Evolutionary conservation across 2,329 filamentous ascomycete genomes (phyloP), one percentile per base, ranked within the genome.

Genomic region (Aspergillaceae sp.): DNA sequence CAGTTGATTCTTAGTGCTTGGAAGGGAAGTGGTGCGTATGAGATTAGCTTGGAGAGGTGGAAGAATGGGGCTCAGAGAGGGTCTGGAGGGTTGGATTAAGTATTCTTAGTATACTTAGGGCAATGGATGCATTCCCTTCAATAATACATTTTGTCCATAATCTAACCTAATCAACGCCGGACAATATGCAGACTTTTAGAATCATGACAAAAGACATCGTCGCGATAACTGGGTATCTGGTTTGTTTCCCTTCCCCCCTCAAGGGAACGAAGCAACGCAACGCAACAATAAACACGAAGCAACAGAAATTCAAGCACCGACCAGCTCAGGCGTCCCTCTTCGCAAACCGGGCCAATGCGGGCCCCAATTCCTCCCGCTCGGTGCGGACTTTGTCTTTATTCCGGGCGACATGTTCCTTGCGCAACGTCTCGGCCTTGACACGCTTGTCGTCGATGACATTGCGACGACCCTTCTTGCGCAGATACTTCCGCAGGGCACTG

Each of bases 391-490:
- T 82, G 59, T 82, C 79, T 63, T 83, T 78, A 56, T 83, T 78
- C 65, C 80, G 80, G 65, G 84, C 80, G 55, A 83, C 81, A 59
- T 78, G 75, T 54, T 77, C 75, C 63, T 80, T 78, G 73, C 84
- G 83, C 64, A 95, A 74, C 69, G 89, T 87, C 65, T 96, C 87
- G 41, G 90, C 84, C 63, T 84, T 83, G 66, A 95, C 69, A 62
- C 86, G 83, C 78, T 91, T 90, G 76, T 96, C 92, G 73, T 98
- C 92, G 65, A 98, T 89, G 48, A 98, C 80, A 66, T 97, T 97
- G 76, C 85, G 87, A 61, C 84, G 84, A 40, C 87, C 83, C 72
- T 92, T 90, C 80, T 97, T 97, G 55, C 92, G 76, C 61, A 97
- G 69, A 64, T 94, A 90, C 66, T 90, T 89, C 62, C 88, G 83